Conservation (phyloP, 2,329 filamentous ascomycete species). For the Diaporthe sp. region DNA sequence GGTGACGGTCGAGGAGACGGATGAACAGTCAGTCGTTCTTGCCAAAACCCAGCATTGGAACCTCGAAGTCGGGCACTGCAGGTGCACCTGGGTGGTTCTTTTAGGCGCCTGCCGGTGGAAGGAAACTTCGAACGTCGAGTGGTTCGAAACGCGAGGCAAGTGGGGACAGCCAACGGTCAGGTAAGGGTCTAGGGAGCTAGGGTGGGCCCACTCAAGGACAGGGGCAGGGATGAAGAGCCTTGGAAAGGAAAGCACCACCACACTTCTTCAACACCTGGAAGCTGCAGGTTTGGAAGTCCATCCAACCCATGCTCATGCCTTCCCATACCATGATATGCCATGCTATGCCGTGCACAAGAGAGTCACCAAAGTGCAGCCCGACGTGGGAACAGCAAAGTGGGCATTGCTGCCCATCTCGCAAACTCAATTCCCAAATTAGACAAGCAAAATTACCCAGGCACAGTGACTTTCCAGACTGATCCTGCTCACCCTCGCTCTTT, state of each 20-base stretch:
- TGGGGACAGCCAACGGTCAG: neutral
- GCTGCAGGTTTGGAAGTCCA: neutral
- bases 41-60: neutral
- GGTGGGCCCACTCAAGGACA: neutral
- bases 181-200: neutral
- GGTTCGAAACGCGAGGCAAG: neutral
- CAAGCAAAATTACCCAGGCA: neutral
- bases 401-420: neutral
- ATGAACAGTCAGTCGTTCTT: too few relatives aligned
- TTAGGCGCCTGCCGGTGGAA: conserved; percentile 19
- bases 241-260: neutral
- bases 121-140: conserved; percentile 8
- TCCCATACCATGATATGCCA: conserved; percentile 2
- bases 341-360: neutral
- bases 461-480: neutral
- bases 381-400: neutral
- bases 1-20: neutral
- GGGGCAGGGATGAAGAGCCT: conserved; percentile 8
- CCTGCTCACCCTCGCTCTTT: neutral
- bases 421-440: neutral
- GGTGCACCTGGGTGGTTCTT: neutral
- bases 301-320: neutral
- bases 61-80: neutral
- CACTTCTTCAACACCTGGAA: neutral
- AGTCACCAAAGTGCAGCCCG: too few relatives aligned